These are phyloP conservation scores for Pichia cabralensis DNA, from an alignment of 805 yeast species.

Conservation along the genomic window DNA sequence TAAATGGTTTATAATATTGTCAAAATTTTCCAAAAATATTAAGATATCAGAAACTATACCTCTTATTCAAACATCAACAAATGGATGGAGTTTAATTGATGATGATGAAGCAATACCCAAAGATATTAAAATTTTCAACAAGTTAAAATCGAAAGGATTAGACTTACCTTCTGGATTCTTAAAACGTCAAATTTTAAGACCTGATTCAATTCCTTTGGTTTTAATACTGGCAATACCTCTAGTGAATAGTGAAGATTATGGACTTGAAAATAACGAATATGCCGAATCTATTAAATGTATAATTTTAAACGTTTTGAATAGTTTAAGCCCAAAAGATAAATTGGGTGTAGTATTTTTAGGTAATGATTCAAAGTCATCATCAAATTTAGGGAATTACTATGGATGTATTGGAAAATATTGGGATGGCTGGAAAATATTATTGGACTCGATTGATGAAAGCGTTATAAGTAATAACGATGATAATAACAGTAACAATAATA, in stretches of 20 bases:
- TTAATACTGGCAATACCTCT: constrained; percentile 21
- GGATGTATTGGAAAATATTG: constrained; percentile 21
- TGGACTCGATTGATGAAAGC: constrained; percentile 13
- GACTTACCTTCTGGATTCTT: constrained; percentile 33
- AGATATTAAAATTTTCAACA: constrained; percentile 30
- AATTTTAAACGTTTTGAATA: constrained; percentile 7
- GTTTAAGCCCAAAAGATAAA: constrained; percentile 16
- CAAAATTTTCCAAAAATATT: constrained; percentile 8
- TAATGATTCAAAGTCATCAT: constrained; percentile 5
- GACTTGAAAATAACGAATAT: constrained; percentile 14
- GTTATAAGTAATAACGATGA: constrained; percentile 10
- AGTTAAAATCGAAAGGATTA: constrained; percentile 28
- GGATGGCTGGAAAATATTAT: constrained; percentile 21
- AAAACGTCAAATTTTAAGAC: constrained; percentile 30
- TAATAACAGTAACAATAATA: not conserved
- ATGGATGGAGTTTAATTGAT: constrained; percentile 35
- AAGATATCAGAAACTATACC: constrained; percentile 16
- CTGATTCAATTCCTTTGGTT: constrained; percentile 24
- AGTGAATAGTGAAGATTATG: constrained; percentile 13
- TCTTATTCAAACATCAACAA: constrained; percentile 39
- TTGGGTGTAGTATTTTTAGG: constrained; percentile 24
- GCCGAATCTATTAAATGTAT: constrained; percentile 11
- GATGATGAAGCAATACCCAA: constrained; percentile 27
- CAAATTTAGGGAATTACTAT: constrained; percentile 22
- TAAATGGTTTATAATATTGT: constrained; percentile 21